Evolutionary conservation across 768 basidiomycete genomes (phyloP).

Genomic region (Crassisporium funariophilum): DNA sequence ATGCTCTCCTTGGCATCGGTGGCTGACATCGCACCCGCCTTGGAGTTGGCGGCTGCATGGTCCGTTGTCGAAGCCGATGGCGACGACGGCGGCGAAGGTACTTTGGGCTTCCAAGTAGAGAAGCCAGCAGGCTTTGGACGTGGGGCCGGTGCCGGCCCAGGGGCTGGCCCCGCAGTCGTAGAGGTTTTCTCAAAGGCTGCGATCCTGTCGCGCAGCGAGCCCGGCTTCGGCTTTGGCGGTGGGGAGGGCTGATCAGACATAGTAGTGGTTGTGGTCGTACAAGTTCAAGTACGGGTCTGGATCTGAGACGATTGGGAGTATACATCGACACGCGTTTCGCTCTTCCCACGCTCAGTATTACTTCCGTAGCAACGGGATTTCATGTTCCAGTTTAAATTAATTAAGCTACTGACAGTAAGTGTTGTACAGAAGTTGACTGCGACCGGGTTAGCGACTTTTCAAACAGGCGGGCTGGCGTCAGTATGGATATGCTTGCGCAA

Average conservation of each 20-base stretch:
- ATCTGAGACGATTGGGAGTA: background rate
- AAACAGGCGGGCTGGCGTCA: too few relatives aligned
- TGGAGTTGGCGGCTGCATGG: slow-evolving; percentile 25
- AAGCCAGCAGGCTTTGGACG: slow-evolving; percentile 70
- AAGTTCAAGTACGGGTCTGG: background rate
- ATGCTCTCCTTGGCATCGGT: slow-evolving; percentile 90
- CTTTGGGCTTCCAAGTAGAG: slow-evolving; percentile 69
- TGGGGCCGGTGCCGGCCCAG: slow-evolving; percentile 49
- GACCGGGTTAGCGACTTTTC: too few relatives aligned
- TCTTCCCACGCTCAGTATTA: slow-evolving; percentile 12
- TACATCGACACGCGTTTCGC: background rate
- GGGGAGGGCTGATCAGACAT: slow-evolving; percentile 63
- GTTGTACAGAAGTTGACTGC: too few relatives aligned
- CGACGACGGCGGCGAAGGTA: slow-evolving; percentile 51
- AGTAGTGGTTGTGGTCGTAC: slow-evolving; percentile 8
- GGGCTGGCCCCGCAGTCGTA: slow-evolving; percentile 33
- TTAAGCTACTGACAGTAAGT: too few relatives aligned
- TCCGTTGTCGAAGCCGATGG: slow-evolving; percentile 32
- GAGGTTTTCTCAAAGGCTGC: slow-evolving; percentile 82
- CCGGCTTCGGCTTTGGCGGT: slow-evolving; percentile 65
- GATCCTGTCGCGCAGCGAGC: slow-evolving; percentile 85
- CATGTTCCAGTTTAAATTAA: too few relatives aligned
- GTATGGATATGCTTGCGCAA: slow-evolving; percentile 29
- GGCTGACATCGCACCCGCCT: slow-evolving; percentile 65
- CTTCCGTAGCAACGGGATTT: too few relatives aligned